Conservation (phyloP, 208 protist species). For the Zelonia costaricensis region DNA sequence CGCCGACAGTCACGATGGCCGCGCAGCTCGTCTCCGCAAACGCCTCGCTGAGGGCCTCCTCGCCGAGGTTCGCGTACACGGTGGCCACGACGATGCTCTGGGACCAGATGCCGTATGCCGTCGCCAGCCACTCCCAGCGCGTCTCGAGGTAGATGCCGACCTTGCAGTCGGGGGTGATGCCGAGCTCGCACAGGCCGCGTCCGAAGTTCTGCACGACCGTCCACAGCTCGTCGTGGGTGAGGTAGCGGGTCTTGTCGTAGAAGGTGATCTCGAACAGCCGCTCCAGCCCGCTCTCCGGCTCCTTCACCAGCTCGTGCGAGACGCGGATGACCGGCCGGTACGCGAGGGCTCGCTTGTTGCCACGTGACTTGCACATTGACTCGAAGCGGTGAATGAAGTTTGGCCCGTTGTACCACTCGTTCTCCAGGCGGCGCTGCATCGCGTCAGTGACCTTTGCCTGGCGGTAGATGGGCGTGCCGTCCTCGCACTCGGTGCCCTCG, state of each 20-base stretch:
- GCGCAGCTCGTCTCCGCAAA: conserved; percentile 65
- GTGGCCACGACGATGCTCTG: conserved; percentile 71
- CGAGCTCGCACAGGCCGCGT: conserved; percentile 52
- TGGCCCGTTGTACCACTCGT: conserved; percentile 39
- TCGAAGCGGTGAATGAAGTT: conserved; percentile 57
- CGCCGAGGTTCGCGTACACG: conserved; percentile 86
- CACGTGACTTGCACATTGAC: conserved; percentile 30
- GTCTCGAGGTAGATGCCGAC: conserved; percentile 84
- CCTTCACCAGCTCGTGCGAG: conserved; percentile 42
- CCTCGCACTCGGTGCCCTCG: conserved; percentile 18
- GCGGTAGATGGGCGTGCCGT: conserved; percentile 46
- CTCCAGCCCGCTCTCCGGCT: conserved; percentile 52
- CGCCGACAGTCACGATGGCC: conserved; percentile 73
- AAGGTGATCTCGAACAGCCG: conserved; percentile 47
- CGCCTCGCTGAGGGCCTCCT: conserved; percentile 79
- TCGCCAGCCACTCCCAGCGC: conserved; percentile 85
- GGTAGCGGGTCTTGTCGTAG: conserved; percentile 43
- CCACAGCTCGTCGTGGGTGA: conserved; percentile 67
- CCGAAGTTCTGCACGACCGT: conserved; percentile 48
- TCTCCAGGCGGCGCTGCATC: conserved; percentile 44
- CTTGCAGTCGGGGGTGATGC: conserved; percentile 31
- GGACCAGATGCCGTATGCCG: conserved; percentile 65
- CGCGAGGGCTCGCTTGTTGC: conserved; percentile 41
- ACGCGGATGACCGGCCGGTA: conserved; percentile 53
- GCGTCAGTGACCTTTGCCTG: conserved; percentile 34